Conservation (phyloP, 73 alveolate species). For the Paramecium sonneborni region DNA sequence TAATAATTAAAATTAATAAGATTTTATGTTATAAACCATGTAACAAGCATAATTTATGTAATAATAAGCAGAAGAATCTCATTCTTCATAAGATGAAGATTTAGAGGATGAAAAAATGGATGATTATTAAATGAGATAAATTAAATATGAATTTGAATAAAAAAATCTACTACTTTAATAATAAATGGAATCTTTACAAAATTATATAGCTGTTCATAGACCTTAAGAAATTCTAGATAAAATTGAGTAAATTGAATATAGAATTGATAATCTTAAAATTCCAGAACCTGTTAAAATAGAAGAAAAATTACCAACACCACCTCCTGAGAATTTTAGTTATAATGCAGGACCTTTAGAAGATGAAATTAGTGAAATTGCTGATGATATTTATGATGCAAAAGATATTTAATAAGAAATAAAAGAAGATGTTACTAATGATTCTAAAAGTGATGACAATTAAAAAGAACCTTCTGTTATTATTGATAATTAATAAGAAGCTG, state of each 20-base stretch:
- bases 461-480: background rate
- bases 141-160: background rate
- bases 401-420: background rate
- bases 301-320: background rate
- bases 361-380: conserved; percentile 28
- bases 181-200: background rate
- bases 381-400: conserved; percentile 37
- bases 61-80: conserved; percentile 5
- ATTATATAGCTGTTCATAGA: conserved; percentile 9
- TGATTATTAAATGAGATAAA: background rate
- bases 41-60: background rate
- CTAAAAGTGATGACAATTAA: background rate
- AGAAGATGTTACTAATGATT: conserved; percentile 27
- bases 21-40: background rate
- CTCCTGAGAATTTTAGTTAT: conserved; percentile 1
- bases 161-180: background rate
- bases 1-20: conserved; percentile 18
- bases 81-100: conserved; percentile 30
- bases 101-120: conserved; percentile 14
- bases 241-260: background rate
- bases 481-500: conserved; percentile 47
- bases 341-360: conserved; percentile 39
- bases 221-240: conserved; percentile 25
- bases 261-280: conserved; percentile 3
- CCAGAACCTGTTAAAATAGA: conserved; percentile 2